phyloP scores from a whole-genome alignment of 352 stramenopile species.

The Peronospora belbahrii region DNA sequence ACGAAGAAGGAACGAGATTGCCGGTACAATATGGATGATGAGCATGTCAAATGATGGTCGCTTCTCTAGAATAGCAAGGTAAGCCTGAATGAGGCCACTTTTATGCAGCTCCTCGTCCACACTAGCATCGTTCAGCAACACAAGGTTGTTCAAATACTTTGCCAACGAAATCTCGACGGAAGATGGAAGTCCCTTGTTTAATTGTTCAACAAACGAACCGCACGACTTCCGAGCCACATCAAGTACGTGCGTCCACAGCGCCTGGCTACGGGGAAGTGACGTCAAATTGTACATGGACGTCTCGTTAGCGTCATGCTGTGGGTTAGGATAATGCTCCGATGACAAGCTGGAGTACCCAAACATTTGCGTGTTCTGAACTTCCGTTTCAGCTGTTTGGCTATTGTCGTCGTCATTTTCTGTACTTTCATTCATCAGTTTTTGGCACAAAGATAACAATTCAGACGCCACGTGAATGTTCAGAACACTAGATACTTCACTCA shows the following conservation, averaged over 20 bases:
- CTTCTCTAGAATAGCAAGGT: conserved; percentile 53
- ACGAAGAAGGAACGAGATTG: conserved; percentile 70
- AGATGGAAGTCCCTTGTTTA: conserved; percentile 62
- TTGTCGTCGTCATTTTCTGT: conserved; percentile 27
- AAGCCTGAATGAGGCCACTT: conserved; percentile 50
- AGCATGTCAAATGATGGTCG: conserved; percentile 80
- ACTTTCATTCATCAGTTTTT: conserved; percentile 49
- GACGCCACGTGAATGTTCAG: conserved; percentile 68
- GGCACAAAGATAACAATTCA: conserved; percentile 57
- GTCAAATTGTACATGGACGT: conserved; percentile 80
- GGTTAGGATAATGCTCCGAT: conserved; percentile 51
- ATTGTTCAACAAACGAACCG: conserved; percentile 39
- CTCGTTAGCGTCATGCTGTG: conserved; percentile 45
- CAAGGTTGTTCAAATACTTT: conserved; percentile 76
- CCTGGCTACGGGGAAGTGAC: conserved; percentile 42
- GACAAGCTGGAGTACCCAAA: conserved; percentile 49
- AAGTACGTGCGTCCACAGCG: conserved; percentile 54
- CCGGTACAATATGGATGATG: conserved; percentile 76
- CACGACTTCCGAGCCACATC: conserved; percentile 37
- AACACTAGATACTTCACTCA: conserved; percentile 48
- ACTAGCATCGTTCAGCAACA: conserved; percentile 52
- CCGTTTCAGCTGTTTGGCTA: conserved; percentile 28
- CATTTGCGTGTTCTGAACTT: conserved; percentile 25
- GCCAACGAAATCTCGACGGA: conserved; percentile 76
- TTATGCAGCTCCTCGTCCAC: conserved; percentile 64